Evolutionary conservation across 129 eudicot genomes (phyloP).

Genomic region (Flaveria sonorensis): DNA sequence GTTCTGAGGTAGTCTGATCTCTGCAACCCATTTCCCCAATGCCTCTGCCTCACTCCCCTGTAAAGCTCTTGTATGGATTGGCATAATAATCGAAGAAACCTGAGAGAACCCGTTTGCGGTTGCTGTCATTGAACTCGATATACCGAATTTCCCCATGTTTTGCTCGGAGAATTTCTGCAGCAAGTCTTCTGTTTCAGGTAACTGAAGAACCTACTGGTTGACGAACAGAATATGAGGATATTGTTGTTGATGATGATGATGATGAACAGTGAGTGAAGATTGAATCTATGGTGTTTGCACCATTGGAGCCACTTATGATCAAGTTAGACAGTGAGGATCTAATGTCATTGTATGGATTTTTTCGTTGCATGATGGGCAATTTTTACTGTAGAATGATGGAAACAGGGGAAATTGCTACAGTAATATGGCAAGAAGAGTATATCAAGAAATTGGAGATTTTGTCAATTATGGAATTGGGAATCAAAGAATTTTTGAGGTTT

Average conservation of each 20-base stretch:
- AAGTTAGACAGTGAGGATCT: slow-evolving; percentile 67
- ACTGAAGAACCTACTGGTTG: slow-evolving; percentile 80
- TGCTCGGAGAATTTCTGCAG: slow-evolving; percentile 58
- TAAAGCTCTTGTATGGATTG: slow-evolving; percentile 65
- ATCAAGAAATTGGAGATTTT: slow-evolving; percentile 18
- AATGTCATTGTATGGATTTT: slow-evolving; percentile 37
- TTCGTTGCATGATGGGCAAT: slow-evolving; percentile 49
- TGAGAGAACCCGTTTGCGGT: slow-evolving; percentile 22
- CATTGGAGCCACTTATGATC: slow-evolving; percentile 53
- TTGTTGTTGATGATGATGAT: not conserved
- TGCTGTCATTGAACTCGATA: not conserved
- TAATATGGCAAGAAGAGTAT: not conserved
- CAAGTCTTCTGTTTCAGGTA: slow-evolving; percentile 74
- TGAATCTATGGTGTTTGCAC: slow-evolving; percentile 72
- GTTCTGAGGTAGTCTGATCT: slow-evolving; percentile 88
- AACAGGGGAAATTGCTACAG: slow-evolving; percentile 16
- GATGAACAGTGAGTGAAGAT: slow-evolving; percentile 61
- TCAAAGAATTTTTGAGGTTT: slow-evolving; percentile 12
- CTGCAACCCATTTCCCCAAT: slow-evolving; percentile 99
- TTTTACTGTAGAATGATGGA: slow-evolving; percentile 20
- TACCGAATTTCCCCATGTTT: slow-evolving; percentile 33
- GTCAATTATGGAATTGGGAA: slow-evolving; percentile 37
- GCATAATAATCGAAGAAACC: slow-evolving; percentile 21
- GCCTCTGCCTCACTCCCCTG: slow-evolving; percentile 97
- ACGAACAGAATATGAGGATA: slow-evolving; percentile 12